phyloP scores from a whole-genome alignment of 306 rosid species.

The Hippophae gyantsensis region DNA sequence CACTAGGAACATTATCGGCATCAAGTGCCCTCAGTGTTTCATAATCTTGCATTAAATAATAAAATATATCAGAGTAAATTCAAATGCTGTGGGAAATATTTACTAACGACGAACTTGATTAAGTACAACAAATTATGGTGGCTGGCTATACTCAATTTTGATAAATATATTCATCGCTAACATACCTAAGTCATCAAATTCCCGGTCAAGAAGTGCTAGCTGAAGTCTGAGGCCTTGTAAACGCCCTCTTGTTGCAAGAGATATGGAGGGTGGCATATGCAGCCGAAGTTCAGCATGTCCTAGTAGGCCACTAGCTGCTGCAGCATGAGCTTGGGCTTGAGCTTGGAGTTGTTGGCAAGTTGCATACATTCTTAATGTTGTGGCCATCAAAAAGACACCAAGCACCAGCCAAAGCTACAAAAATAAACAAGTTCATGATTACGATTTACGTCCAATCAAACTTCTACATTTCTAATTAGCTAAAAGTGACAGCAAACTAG shows the following conservation, averaged over 20 bases:
- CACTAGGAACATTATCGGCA: constrained; percentile 64
- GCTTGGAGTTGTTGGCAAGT: constrained; percentile 18
- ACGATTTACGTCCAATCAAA: background rate
- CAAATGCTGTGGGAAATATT: background rate
- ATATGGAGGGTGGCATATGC: constrained; percentile 88
- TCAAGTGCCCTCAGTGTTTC: constrained; percentile 81
- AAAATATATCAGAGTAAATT: background rate
- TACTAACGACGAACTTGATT: background rate
- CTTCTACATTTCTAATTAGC: background rate
- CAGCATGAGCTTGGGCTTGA: constrained; percentile 92
- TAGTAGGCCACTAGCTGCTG: constrained; percentile 76
- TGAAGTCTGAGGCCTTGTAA: constrained; percentile 95
- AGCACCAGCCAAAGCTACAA: constrained; percentile 88
- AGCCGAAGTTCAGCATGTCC: constrained; percentile 81
- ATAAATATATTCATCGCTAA: constrained; percentile 5
- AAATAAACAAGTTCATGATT: constrained; percentile 2
- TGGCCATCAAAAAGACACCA: constrained; percentile 95
- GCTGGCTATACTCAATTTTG: background rate
- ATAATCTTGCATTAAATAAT: constrained; percentile 38
- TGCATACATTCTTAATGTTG: constrained; percentile 92
- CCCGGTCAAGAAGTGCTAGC: constrained; percentile 96
- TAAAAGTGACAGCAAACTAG: background rate
- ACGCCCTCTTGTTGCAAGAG: constrained; percentile 79
- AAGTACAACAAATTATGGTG: background rate
- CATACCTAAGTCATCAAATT: constrained; percentile 87